These are phyloP conservation scores for Monosporascus sp. DNA, from an alignment of 2,329 filamentous ascomycete species.

Conservation along the genomic window DNA sequence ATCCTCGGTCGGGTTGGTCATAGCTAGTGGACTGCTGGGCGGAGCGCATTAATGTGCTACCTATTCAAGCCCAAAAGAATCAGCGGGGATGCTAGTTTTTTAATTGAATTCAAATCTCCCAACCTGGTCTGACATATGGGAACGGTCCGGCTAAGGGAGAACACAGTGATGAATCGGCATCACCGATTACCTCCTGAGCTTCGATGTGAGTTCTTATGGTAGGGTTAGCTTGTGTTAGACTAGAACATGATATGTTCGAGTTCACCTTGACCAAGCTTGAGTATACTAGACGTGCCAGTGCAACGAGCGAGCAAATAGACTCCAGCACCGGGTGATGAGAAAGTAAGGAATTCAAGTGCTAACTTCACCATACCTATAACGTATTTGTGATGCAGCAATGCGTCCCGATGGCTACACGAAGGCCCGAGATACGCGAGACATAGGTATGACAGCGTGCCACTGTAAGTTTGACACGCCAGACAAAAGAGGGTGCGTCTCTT, in stretches of 20 bases:
- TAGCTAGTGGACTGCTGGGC: slow-evolving; percentile 1
- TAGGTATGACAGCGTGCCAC: slow-evolving; percentile 4
- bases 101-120: no score
- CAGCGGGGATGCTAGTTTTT: no score
- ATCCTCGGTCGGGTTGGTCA: slow-evolving; percentile 12
- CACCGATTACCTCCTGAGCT: no score
- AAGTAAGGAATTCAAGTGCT: not conserved
- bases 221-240: not conserved
- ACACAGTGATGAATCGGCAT: not conserved
- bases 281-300: not conserved
- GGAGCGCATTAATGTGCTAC: not conserved
- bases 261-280: not conserved
- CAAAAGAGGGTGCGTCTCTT: not conserved
- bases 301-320: not conserved
- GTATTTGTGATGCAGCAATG: not conserved
- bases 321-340: not conserved
- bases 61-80: no score
- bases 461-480: not conserved
- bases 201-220: not conserved
- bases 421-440: slow-evolving; percentile 4
- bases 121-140: no score
- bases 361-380: not conserved
- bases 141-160: not conserved
- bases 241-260: not conserved
- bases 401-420: not conserved